Evolutionary conservation across 2,329 filamentous ascomycete species (phyloP), one percentile per base, ranked within the genome.

Genomic region (Aspergillus phoenicis): DNA sequence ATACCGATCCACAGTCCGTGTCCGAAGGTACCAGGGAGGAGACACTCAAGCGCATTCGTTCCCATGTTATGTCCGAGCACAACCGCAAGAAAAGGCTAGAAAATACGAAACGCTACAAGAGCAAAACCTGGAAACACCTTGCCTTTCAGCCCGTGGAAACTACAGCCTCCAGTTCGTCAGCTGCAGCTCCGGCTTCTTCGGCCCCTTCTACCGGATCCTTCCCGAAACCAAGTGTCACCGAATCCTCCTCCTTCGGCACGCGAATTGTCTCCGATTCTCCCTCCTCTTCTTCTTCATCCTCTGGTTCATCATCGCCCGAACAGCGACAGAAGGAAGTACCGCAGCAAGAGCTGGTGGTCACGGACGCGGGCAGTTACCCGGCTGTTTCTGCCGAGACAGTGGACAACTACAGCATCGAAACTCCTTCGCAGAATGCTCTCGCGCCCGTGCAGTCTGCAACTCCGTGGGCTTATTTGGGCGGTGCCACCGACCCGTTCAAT

Each of bases 31-130:
- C 72, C 11, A 71, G 70, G 30, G 75, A 77, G 41, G 75, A 77
- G 51, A 78, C 75, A 1, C 64, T 78, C 60, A 78, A 78, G 64
- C 73, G 75, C 38, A 78, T 78, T 52, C 75, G 75, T n/a, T 78
- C 75, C 17, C 75, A 78, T 71, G 75, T 78, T 45, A 78, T 78
- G 75, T 77, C 75, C 41, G 75, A 78, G 59, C 75, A 78, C 60
- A 78, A 78, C 64, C 73, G 75, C 61, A 78, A 77, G 65, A 78
- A 78, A 58, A 67, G 75, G 49, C 63, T 77, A 53, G 75, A 77
- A 38, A 77, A 69, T 36, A 77, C 74, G 4, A 75, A 76, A 57
- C 73, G 74, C 11, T 75, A 77, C 63, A 77, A 75, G 61, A 71
- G 67, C 60, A 76, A 75, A 63, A 68, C 73, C 30, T 77, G 71